Evolutionary conservation across 1,139 yeast species (phyloP).

Genomic region (Waltiozyma sp.): DNA sequence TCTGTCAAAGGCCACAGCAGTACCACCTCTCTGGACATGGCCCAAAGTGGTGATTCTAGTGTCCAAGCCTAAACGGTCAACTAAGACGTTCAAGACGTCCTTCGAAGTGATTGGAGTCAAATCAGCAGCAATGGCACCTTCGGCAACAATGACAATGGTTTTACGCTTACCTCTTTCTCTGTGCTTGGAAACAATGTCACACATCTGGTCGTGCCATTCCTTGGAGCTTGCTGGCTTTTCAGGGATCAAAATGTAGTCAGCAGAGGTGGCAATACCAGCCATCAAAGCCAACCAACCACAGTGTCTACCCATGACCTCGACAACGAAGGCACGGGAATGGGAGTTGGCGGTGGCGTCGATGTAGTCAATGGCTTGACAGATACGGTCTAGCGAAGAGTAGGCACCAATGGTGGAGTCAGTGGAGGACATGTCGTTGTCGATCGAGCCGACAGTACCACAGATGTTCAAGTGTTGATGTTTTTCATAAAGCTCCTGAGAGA

Average conservation of each 20-base stretch:
- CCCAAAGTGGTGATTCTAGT: slow-evolving; percentile 93
- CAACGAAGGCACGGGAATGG: slow-evolving; percentile 94
- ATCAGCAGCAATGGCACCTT: slow-evolving; percentile 86
- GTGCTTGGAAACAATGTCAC: slow-evolving; percentile 60
- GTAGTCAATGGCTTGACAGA: slow-evolving; percentile 87
- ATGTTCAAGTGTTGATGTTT: slow-evolving; percentile 70
- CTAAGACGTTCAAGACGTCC: slow-evolving; percentile 71
- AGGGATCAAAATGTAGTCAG: slow-evolving; percentile 89
- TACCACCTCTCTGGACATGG: slow-evolving; percentile 97
- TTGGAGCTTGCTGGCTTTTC: slow-evolving; percentile 68
- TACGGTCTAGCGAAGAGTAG: slow-evolving; percentile 84
- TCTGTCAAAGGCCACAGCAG: slow-evolving; percentile 92
- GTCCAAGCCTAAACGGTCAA: slow-evolving; percentile 69
- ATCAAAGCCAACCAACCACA: slow-evolving; percentile 97
- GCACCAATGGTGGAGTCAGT: slow-evolving; percentile 98
- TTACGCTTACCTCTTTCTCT: slow-evolving; percentile 83
- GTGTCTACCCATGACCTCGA: slow-evolving; percentile 98
- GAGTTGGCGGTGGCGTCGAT: slow-evolving; percentile 96
- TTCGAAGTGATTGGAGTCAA: slow-evolving; percentile 72
- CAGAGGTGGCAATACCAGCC: slow-evolving; percentile 95
- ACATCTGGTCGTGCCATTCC: slow-evolving; percentile 71
- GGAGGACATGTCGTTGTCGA: slow-evolving; percentile 94
- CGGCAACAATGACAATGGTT: slow-evolving; percentile 93
- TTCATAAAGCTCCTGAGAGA: slow-evolving; percentile 44
- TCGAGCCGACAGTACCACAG: slow-evolving; percentile 93